Evolutionary conservation across 129 eudicot genomes (phyloP).

Genomic region (Lactuca sativa): DNA sequence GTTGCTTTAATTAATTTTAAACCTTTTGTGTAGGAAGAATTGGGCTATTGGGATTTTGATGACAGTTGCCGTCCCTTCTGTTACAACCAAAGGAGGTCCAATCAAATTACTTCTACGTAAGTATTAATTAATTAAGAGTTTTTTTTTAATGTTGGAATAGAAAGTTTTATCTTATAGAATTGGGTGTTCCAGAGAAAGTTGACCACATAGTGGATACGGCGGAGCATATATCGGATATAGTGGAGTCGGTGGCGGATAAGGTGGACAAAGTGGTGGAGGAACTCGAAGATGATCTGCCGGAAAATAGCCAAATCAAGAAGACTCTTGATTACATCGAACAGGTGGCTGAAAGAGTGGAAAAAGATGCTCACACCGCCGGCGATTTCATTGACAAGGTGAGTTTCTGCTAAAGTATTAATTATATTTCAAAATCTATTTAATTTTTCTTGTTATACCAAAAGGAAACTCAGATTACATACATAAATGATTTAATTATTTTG

Average conservation of each 20-base stretch:
- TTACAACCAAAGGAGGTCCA: slow-evolving; percentile 60
- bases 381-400: slow-evolving; percentile 47
- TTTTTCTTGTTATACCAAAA: neutral
- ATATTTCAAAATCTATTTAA: neutral
- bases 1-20: neutral
- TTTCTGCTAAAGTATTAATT: neutral
- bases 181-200: slow-evolving; percentile 16
- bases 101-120: slow-evolving; percentile 36
- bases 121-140: neutral
- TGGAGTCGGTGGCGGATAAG: slow-evolving; percentile 44
- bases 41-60: slow-evolving; percentile 48
- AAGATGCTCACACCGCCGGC: slow-evolving; percentile 36
- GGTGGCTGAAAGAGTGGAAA: slow-evolving; percentile 40
- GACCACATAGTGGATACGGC: slow-evolving; percentile 26
- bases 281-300: slow-evolving; percentile 29
- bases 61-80: slow-evolving; percentile 39
- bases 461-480: neutral
- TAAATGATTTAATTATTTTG: neutral
- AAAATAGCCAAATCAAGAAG: slow-evolving; percentile 31
- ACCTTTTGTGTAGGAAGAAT: slow-evolving; percentile 40
- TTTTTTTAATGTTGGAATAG: neutral
- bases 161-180: neutral
- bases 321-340: slow-evolving; percentile 31
- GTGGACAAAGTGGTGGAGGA: slow-evolving; percentile 54
- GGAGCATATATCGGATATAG: slow-evolving; percentile 35